Base-by-base conservation (phyloP, 2,329 filamentous ascomycete species). In the Basipetospora chlamydospora region DNA sequence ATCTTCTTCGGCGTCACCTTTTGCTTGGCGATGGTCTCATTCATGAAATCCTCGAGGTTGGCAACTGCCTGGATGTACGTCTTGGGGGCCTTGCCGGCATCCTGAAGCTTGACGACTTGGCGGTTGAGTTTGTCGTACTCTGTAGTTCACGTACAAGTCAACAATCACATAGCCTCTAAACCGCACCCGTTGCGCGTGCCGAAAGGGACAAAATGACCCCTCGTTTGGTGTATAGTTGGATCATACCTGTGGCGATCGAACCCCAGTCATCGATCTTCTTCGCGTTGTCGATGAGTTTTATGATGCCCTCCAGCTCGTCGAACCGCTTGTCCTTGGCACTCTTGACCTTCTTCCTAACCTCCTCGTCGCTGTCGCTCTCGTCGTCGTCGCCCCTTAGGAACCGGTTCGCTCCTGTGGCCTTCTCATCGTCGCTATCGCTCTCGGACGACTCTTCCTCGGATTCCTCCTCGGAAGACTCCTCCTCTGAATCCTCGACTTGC, bases 201-300 rank as follows among this genome's bases (percentile, higher is more conserved):
- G n/a, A n/a, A n/a, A n/a, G n/a, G n/a, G n/a, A n/a, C n/a, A n/a
- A n/a, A n/a, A n/a, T n/a, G n/a, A n/a, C n/a, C n/a, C n/a, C n/a
- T n/a, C n/a, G n/a, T n/a, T n/a, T n/a, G n/a, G n/a, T n/a, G n/a
- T n/a, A n/a, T n/a, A n/a, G n/a, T n/a, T n/a, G n/a, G n/a, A n/a
- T n/a, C 78, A 51, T 72, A 92, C 87, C 86, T 54, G 75, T 73
- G 43, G 85, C 83, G 48, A 96, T 92, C 44, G 88, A 78, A 47
- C 80, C 82, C 90, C 90, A 98, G 63, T 98, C 90, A 54, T 83
- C 86, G 54, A 96, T 98, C 70, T 93, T 96, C 61, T 90, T 72
- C 43, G 84, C 87, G 64, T 98, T 98, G 57, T 96, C 87, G 53
- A 98, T 96, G 53, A 81, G 64, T 58, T 81, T 80, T 52, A 96